Conservation (phyloP, 208 protist genomes). For the Acanthamoeba royreba region DNA sequence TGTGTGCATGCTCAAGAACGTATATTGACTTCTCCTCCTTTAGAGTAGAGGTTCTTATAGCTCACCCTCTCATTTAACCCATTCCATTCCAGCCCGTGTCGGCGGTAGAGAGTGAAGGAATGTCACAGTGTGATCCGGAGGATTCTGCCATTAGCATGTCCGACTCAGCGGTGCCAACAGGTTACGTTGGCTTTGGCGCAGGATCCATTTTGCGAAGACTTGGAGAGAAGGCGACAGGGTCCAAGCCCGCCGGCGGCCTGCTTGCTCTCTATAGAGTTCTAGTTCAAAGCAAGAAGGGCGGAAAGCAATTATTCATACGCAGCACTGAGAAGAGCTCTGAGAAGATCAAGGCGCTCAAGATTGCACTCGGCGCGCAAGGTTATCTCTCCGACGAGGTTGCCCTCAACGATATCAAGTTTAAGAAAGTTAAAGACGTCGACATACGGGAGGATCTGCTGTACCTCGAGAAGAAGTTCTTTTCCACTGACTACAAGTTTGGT, state of each 20-base stretch:
- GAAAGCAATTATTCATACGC: conserved; percentile 23
- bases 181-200: not conserved
- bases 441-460: not conserved
- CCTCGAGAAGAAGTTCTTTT: conserved; percentile 49
- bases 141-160: not conserved
- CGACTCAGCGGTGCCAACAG: not conserved
- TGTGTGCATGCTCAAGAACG: not conserved
- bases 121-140: not conserved
- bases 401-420: not conserved
- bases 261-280: not conserved
- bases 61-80: not conserved
- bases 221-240: not conserved
- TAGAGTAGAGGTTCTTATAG: no score
- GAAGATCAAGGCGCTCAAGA: conserved; percentile 45
- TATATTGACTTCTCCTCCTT: not conserved
- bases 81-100: not conserved
- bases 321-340: conserved; percentile 5
- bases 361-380: not conserved
- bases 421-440: conserved; percentile 26
- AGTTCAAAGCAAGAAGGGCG: conserved; percentile 42
- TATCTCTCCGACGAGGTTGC: not conserved
- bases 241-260: not conserved
- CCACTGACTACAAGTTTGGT: conserved; percentile 40
- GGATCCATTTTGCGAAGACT: not conserved
- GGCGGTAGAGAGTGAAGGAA: not conserved